These are phyloP conservation scores for Aspergillus sp. DNA, from an alignment of 2,329 filamentous ascomycete genomes.

Conservation along the genomic window DNA sequence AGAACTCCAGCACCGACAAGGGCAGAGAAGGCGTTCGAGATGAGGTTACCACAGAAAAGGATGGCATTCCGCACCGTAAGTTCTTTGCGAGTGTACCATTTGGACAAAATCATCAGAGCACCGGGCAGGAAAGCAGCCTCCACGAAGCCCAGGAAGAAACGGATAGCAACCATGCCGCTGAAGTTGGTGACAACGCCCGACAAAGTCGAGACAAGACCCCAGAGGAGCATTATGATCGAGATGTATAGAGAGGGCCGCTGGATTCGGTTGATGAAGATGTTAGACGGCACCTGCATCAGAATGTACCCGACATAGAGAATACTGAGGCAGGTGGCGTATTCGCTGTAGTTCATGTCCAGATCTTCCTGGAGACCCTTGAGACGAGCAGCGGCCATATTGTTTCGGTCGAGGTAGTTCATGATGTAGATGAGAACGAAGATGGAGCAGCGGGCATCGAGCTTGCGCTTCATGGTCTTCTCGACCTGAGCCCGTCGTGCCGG, in stretches of 20 bases:
- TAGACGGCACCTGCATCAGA: slow-evolving; percentile 35
- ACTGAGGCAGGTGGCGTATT: slow-evolving; percentile 4
- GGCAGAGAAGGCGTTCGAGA: slow-evolving; percentile 48
- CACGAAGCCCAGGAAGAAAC: slow-evolving; percentile 40
- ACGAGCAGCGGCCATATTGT: slow-evolving; percentile 7
- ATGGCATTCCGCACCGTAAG: slow-evolving; percentile 46
- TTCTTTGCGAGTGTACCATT: slow-evolving; percentile 51
- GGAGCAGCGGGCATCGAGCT: slow-evolving; percentile 28
- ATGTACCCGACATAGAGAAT: slow-evolving; percentile 8
- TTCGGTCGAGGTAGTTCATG: slow-evolving; percentile 9
- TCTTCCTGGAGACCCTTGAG: slow-evolving; percentile 6
- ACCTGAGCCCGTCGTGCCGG: slow-evolving; percentile 22
- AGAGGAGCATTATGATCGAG: slow-evolving; percentile 51
- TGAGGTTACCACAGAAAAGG: slow-evolving; percentile 48
- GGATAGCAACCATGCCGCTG: slow-evolving; percentile 36
- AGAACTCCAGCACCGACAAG: slow-evolving; percentile 48
- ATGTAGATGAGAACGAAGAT: slow-evolving; percentile 8
- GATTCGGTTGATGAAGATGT: slow-evolving; percentile 47
- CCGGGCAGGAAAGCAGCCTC: slow-evolving; percentile 43
- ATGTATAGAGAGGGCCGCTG: slow-evolving; percentile 47
- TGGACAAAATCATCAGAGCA: slow-evolving; percentile 42
- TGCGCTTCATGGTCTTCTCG: slow-evolving; percentile 28
- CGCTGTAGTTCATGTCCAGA: neutral
- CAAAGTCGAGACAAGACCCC: slow-evolving; percentile 61
- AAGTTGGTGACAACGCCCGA: slow-evolving; percentile 47